Conservation (phyloP, 495 filamentous ascomycete species). For the Penicillium arizonense region DNA sequence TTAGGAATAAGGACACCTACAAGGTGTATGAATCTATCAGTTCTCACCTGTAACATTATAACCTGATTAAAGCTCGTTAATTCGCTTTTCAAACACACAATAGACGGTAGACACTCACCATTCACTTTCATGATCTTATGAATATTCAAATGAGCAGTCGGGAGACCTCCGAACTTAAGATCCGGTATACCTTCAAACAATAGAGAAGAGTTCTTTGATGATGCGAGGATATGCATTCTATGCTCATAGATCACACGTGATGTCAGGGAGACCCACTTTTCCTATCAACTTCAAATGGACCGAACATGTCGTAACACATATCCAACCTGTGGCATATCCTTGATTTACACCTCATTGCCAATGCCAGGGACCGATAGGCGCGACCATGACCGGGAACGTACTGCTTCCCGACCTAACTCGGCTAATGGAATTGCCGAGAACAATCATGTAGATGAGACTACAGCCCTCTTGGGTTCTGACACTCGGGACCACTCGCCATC, state of each 20-base stretch:
- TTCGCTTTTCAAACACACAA: neutral
- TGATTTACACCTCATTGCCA: neutral
- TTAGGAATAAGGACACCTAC: neutral
- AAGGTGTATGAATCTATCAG: neutral
- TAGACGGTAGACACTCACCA: neutral
- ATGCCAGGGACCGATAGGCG: neutral
- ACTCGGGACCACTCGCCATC: slow-evolving; percentile 2
- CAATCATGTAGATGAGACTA: slow-evolving; percentile 18
- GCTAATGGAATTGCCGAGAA: neutral
- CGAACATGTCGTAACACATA: too few relatives aligned
- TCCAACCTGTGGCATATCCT: too few relatives aligned
- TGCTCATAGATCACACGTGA: too few relatives aligned
- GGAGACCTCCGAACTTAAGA: slow-evolving; percentile 22
- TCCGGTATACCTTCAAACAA: slow-evolving; percentile 23
- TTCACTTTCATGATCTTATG: slow-evolving; percentile 22
- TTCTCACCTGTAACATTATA: slow-evolving; percentile 25
- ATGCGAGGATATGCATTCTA: too few relatives aligned
- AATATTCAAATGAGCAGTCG: slow-evolving; percentile 29
- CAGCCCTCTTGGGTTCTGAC: slow-evolving; percentile 14
- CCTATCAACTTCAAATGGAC: too few relatives aligned
- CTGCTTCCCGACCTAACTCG: neutral
- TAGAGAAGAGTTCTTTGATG: slow-evolving; percentile 13
- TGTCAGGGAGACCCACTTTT: too few relatives aligned
- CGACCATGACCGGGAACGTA: neutral
- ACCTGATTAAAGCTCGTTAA: slow-evolving; percentile 7